These are phyloP conservation scores for Fusarium heterosporum DNA, from an alignment of 2,329 filamentous ascomycete species.

Conservation along the genomic window DNA sequence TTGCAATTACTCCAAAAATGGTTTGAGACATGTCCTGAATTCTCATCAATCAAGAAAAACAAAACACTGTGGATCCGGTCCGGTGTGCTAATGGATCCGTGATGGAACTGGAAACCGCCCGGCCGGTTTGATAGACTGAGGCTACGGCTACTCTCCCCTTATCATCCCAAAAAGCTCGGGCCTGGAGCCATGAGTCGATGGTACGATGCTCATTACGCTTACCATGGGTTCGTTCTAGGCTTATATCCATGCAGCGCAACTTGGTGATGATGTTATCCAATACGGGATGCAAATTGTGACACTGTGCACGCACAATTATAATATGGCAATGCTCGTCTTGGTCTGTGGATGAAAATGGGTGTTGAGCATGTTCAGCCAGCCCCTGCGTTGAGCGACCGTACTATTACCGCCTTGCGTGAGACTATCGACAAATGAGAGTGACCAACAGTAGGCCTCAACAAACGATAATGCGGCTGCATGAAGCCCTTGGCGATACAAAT, in stretches of 20 bases:
- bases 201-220: conserved; percentile 31
- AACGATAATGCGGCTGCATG: conserved; percentile 15
- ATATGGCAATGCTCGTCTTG: background rate
- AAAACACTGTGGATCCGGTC: conserved; percentile 12
- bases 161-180: conserved; percentile 32
- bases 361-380: conserved; percentile 36
- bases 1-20: conserved; percentile 7
- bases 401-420: conserved; percentile 15
- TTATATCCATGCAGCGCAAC: background rate
- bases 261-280: conserved; percentile 9
- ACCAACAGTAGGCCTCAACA: conserved; percentile 20
- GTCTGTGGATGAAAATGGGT: conserved; percentile 13
- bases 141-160: conserved; percentile 19
- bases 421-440: conserved; percentile 14
- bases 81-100: conserved; percentile 33
- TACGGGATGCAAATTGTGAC: conserved; percentile 12
- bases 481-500: conserved; percentile 5
- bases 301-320: conserved; percentile 23
- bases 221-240: conserved; percentile 22
- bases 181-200: conserved; percentile 32
- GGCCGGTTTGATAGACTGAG: conserved; percentile 25
- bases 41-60: background rate
- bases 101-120: conserved; percentile 9
- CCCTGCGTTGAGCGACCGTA: conserved; percentile 10
- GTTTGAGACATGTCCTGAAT: conserved; percentile 16